Conservation (phyloP, 75 land plant genomes). For the Sequoia sempervirens region DNA sequence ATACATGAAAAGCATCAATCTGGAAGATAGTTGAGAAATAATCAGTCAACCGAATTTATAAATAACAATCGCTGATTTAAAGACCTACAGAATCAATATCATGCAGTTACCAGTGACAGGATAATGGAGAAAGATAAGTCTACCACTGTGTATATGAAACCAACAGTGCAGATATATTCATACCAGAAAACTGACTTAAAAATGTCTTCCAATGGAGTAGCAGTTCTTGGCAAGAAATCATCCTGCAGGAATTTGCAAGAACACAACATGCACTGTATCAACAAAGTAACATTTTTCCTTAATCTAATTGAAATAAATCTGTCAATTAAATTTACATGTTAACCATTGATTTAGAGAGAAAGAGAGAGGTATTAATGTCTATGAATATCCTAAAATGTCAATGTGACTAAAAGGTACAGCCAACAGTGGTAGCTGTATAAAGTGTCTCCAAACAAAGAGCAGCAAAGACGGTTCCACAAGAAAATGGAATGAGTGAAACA, state of each 20-base stretch:
- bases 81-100: neutral
- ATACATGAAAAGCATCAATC: neutral
- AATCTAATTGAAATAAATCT: neutral
- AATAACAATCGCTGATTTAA: neutral
- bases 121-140: neutral
- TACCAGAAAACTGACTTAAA: constrained; percentile 77
- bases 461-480: neutral
- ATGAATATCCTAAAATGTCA: neutral
- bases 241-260: constrained; percentile 45
- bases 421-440: neutral
- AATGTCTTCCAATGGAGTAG: constrained; percentile 81
- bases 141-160: neutral
- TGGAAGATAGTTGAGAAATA: neutral
- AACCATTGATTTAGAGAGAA: neutral
- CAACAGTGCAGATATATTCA: constrained; percentile 5
- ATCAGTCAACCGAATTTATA: neutral
- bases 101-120: neutral
- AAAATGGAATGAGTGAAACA: no score
- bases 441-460: neutral
- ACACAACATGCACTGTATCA: neutral
- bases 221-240: constrained; percentile 88
- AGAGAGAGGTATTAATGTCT: neutral
- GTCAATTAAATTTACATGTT: no score
- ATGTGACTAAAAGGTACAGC: neutral
- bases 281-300: neutral